Evolutionary conservation across 768 basidiomycete genomes (phyloP), one percentile per base, ranked within the genome.

Genomic region (Imleria badia): DNA sequence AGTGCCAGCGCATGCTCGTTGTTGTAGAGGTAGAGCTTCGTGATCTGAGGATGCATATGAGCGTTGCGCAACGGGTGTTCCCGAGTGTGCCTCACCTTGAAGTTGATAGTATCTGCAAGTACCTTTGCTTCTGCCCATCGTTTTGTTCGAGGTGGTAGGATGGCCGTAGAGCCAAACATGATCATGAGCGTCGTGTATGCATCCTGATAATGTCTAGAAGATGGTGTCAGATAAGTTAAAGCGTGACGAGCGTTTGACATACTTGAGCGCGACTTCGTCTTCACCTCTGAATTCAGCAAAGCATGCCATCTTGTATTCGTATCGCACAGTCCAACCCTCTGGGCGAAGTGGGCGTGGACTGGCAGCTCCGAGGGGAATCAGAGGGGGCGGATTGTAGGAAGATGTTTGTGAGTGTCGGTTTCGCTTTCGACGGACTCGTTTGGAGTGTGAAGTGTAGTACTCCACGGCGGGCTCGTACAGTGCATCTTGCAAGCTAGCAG

Each of bases 111-210:
- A 67, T 99, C 97, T 0, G 92, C 94, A 3, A 98, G 79, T 2
- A 98, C 97, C 70, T 95, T 97, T 4, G 96, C 96, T 70, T 99
- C 97, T 15, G 95, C 94, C 96, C 96, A 98, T 30, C 96, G 81
- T 68, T 98, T 99, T 2, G 94, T 98, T 10, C 96, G 83, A 6
- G 94, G 94, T 1, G 91, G 91, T 9, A 97, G 74, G 46, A 91
- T 88, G 6, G 85, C 85, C 2, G 88, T 89, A 8, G 92, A 93
- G 3, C 86, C 85, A 66, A 98, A 96, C 89, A 97, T 94, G 52
- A 88, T 85, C 45, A 85, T 78, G 5, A 98, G 76, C 47, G 81
- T 86, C 34, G 81, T 81, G 74, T 96, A 96, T 13, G 92, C 93
- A 63, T 97, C 94, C 71, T 96, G 94, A 65, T 94, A 97, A 69